Evolutionary conservation across 306 rosid species (phyloP).

Genomic region (Morella rubra): DNA sequence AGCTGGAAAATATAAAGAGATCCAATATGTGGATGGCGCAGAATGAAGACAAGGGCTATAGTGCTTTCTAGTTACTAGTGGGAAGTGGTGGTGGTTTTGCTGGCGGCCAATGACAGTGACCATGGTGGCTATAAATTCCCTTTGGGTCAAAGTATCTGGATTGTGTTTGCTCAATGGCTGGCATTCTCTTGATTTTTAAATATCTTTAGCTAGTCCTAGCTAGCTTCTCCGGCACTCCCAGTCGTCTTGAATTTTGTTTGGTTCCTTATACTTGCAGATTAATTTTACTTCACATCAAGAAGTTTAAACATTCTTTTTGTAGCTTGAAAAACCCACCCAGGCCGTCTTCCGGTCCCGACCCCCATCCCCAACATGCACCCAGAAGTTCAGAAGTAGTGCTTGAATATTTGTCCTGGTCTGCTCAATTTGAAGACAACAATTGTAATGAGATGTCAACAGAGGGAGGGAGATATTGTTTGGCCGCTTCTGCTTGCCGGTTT

Average conservation of each 20-base stretch:
- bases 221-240: not conserved
- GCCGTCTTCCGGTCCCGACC: not conserved
- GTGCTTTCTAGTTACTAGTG: constrained; percentile 25
- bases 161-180: constrained; percentile 44
- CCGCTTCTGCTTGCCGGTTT: too few species aligned
- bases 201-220: not conserved
- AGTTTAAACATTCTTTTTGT: constrained; percentile 29
- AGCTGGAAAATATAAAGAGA: not conserved
- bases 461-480: too few species aligned
- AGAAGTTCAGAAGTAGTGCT: not conserved
- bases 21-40: constrained; percentile 10
- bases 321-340: not conserved
- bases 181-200: constrained; percentile 13
- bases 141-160: constrained; percentile 33
- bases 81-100: constrained; percentile 22
- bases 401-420: not conserved
- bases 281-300: constrained; percentile 26
- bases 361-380: too few species aligned
- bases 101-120: constrained; percentile 31
- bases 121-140: constrained; percentile 23
- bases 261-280: not conserved
- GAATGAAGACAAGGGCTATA: constrained; percentile 7
- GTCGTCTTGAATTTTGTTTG: not conserved
- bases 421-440: too few species aligned
- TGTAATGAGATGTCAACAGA: too few species aligned